Evolutionary conservation across 352 stramenopile species (phyloP).

Genomic region (Globisporangium irregulare): DNA sequence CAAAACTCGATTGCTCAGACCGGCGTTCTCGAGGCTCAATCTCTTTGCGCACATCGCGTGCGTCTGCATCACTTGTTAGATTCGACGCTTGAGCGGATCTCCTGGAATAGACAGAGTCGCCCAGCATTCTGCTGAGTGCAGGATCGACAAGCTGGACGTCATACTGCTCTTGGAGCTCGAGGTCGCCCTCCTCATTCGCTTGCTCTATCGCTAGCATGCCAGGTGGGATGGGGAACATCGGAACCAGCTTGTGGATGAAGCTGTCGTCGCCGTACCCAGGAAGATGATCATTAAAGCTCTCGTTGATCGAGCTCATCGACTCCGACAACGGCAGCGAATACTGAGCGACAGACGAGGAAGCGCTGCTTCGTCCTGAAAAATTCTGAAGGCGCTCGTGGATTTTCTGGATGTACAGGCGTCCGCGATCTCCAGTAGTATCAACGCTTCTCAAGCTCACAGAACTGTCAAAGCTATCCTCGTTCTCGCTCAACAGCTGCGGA

Average conservation of each 20-base stretch:
- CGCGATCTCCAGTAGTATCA: background rate
- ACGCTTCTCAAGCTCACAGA: conserved; percentile 6
- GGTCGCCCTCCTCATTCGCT: conserved; percentile 7
- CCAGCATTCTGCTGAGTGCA: conserved; percentile 31
- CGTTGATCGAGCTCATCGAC: conserved; percentile 57
- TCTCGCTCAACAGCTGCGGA: background rate
- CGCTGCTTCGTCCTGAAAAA: conserved; percentile 12
- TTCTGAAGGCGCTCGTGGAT: conserved; percentile 21
- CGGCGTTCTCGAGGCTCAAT: background rate
- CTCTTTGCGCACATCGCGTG: background rate
- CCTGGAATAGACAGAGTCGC: background rate
- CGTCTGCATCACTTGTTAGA: background rate
- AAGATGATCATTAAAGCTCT: conserved; percentile 30
- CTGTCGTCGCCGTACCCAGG: conserved; percentile 28
- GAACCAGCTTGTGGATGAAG: conserved; percentile 58
- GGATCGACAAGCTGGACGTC: conserved; percentile 33
- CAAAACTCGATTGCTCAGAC: background rate
- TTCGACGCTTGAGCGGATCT: background rate
- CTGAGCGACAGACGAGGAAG: conserved; percentile 27
- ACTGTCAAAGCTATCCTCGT: conserved; percentile 13
- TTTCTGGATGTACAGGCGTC: conserved; percentile 20
- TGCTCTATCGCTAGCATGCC: conserved; percentile 3
- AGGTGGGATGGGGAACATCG: conserved; percentile 44
- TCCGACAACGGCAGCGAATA: conserved; percentile 64
- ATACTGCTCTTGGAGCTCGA: conserved; percentile 23